Evolutionary conservation across 805 yeast genomes (phyloP), one percentile per base, ranked within the genome.

Genomic region (Barnettozyma pratensis): DNA sequence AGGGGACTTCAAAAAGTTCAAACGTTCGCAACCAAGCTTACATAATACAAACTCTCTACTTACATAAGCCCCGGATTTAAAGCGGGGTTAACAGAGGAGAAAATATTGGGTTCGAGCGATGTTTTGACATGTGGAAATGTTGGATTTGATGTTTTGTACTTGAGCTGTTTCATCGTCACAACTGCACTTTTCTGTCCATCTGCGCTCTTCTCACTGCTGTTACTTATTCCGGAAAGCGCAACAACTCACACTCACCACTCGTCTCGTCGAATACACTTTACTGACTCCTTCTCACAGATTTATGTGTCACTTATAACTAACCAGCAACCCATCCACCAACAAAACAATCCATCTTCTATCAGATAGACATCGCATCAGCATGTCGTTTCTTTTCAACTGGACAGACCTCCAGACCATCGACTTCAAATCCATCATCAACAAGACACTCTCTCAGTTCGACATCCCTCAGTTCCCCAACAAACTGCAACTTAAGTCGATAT

Each of bases 351-450:
- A 19, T 19, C 19, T 19, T 19, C 19, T 19, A 3, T 19, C 19
- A 19, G 19, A 19, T 19, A 19, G 19, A 19, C 19, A 19, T 19
- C 19, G 19, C 34, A 31, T 31, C 11, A 31, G 11, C 38, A 62
- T 57, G 63, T 59, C 61, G 12, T 57, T 55, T 48, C 44, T 57
- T 29, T 57, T 57, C 46, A 54, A 55, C 53, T 61, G 60, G 61
- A 19, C 52, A 32, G 56, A 55, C 31, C 48, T 59, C 10, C 49
- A 48, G n/a, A 14, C 36, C 6, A 36, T 55, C 32, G 63, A 58
- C 38, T 44, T 62, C 42, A 54, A 59, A 32, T 42, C 57, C 7
- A 45, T 51, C n/a, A 50, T 52, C 25, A 63, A 61, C 41, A 44
- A 46, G 31, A 31, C 59, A 11, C 54, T 65, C 12, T 58, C 50